Evolutionary conservation across 768 basidiomycete genomes (phyloP), one percentile per base, ranked within the genome.

Genomic region (Cystobasidium ongulense): DNA sequence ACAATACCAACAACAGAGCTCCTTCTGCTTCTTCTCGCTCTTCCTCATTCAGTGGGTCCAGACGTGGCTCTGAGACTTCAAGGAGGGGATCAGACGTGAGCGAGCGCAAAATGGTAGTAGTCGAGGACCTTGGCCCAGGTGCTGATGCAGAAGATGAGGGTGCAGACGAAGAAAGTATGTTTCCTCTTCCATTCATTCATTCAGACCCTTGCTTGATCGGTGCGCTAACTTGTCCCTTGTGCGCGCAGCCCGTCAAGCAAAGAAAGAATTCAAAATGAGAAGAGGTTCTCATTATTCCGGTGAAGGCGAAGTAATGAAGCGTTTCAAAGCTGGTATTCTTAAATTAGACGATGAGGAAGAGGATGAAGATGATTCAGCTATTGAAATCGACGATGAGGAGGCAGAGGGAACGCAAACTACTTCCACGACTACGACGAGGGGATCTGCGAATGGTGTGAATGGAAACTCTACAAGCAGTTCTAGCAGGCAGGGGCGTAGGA

Each of bases 291-390:
- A 57, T 29, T 71, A 71, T 43, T 35, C 33, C 7, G 68, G 68
- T n/a, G 68, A 71, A 59, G 68, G 68, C 3, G 68, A 71, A 43
- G 38, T 71, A 15, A 71, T 71, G 68, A 71, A 71, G 36, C 68
- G 68, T n/a, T 59, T 71, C 31, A 71, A 31, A 27, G 46, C 53
- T 4, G 36, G 53, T n/a, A 54, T 61, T 33, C 53, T 38, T 1
- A 53, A 36, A 11, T 11, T 39, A 54, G 68, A 54, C n/a, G 52
- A 54, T 17, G 38, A 29, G 4, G 65, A 43, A 1, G 39, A 31
- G 7, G 35, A 64, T 25, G 63, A 64, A 15, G 63, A 64, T 21
- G 63, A 64, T 15, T 35, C 31, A 61, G 59, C 59, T 25, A 61
- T 61, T 15, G 31, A 17, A 3, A 61, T 33, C n/a, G 36, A 33